Evolutionary conservation across 2,329 filamentous ascomycete species (phyloP), one percentile per base, ranked within the genome.

Genomic region (Colletotrichum destructivum): DNA sequence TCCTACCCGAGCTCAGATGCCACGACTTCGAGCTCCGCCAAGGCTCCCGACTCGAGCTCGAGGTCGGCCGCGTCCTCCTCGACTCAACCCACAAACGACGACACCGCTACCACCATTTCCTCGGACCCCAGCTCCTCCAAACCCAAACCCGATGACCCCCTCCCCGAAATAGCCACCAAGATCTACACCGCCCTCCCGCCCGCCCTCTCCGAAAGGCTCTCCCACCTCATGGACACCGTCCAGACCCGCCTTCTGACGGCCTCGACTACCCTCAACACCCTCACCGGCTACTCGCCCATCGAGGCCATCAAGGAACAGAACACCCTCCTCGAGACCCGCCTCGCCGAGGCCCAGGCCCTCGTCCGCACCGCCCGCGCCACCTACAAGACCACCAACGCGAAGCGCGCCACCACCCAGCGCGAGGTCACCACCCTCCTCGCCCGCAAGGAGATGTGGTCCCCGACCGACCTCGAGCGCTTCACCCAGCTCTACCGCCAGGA

Each of bases 341-440:
- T 93, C 40, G 84, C 84, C 23, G 80, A 83, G 3, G 89, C 92
- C 3, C 92, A 94, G 75, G 79, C 83, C 26, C 87, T 86, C 23
- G 93, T 98, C 63, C 91, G 92, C 72, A 83, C 87, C 44, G 90
- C 94, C 21, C 94, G 96, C 74, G 86, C 89, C 61, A 87, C 88
- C 60, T 97, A 98, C 85, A 93, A 96, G 77, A 87, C 90, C n/a
- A 94, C 95, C 42, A 95, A 96, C 75, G 88, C 92, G 66, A 91
- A 92, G 75, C 93, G 97, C 75, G 92, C 94, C n/a, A 85, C 92
- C 18, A 97, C 95, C 1, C 96, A 98, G 83, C 94, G 96, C 76
- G 96, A 99, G 85, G 95, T 98, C 49, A 98, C 97, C 57, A 94
- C 95, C 26, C 88, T 99, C 31, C 89, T 99, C 9, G 96, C 98